Evolutionary conservation across 1,139 yeast species (phyloP).

Genomic region (Spathaspora sp.): DNA sequence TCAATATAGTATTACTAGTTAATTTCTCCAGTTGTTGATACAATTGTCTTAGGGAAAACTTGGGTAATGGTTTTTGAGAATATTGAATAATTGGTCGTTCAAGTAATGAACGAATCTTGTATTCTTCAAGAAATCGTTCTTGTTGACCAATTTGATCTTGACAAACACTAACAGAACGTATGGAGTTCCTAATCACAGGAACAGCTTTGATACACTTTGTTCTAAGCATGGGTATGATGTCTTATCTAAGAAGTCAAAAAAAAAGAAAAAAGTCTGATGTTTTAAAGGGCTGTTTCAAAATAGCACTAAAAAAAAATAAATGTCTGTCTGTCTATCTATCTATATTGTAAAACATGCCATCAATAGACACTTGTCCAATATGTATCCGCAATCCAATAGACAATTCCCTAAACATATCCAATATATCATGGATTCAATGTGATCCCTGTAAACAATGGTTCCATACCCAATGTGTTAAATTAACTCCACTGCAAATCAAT

Average conservation of each 20-base stretch:
- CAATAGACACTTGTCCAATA: slow-evolving; percentile 19
- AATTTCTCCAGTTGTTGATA: slow-evolving; percentile 41
- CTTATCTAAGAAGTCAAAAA: background rate
- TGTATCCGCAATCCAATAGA: slow-evolving; percentile 16
- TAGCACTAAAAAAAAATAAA: background rate
- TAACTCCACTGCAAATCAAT: slow-evolving; percentile 36
- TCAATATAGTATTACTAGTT: slow-evolving; percentile 32
- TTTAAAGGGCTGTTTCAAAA: background rate
- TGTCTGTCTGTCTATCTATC: too few relatives aligned
- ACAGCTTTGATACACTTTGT: background rate
- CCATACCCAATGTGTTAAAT: slow-evolving; percentile 52
- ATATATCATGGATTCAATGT: slow-evolving; percentile 58
- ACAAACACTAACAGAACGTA: background rate
- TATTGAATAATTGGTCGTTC: slow-evolving; percentile 53
- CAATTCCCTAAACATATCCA: slow-evolving; percentile 6
- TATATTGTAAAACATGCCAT: slow-evolving; percentile 13
- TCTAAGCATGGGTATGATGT: background rate
- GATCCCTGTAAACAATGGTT: slow-evolving; percentile 62
- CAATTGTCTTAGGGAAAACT: slow-evolving; percentile 47
- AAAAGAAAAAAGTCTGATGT: background rate
- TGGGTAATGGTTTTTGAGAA: slow-evolving; percentile 46
- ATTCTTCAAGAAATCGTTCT: slow-evolving; percentile 40
- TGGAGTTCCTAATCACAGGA: background rate
- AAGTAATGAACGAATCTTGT: slow-evolving; percentile 49
- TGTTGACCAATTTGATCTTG: slow-evolving; percentile 21